These are phyloP conservation scores for Diphasiastrum complanatum DNA, from an alignment of 83 land plant species.

Conservation along the genomic window DNA sequence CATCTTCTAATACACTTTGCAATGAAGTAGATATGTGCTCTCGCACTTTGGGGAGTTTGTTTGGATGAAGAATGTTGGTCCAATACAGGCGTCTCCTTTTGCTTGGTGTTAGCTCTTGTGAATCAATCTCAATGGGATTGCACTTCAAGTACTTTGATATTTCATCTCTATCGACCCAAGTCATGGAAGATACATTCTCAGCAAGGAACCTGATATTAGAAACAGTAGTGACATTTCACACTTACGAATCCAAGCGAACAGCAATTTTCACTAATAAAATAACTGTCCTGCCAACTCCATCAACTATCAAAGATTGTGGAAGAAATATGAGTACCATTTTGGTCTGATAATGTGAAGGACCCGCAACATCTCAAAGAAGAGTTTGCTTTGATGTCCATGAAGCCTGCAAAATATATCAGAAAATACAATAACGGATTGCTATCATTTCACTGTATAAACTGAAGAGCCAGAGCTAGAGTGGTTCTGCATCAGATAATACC, in stretches of 20 bases:
- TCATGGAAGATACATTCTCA: constrained; percentile 13
- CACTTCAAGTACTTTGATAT: constrained; percentile 8
- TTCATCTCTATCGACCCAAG: constrained; percentile 9
- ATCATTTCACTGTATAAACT: too few species aligned
- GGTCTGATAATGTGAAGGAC: not conserved
- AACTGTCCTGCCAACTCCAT: too few species aligned
- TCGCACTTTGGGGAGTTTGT: constrained; percentile 4
- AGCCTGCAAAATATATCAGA: not conserved
- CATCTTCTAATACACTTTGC: constrained; percentile 3
- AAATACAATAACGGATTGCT: not conserved
- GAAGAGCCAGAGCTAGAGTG: too few species aligned
- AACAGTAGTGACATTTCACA: too few species aligned
- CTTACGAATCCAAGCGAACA: too few species aligned
- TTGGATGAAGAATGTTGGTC: constrained; percentile 6
- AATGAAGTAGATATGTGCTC: not conserved
- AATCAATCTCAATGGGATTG: constrained; percentile 6
- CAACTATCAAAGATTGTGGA: too few species aligned
- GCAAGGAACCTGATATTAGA: too few species aligned
- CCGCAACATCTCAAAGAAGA: not conserved
- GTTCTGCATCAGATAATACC: too few species aligned
- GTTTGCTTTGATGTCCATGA: not conserved
- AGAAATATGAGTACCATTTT: not conserved
- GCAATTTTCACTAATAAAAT: too few species aligned
- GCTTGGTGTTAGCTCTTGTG: constrained; percentile 6
- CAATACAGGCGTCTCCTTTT: constrained; percentile 7